Percentiles rank a stretch among this genome's conserved stretches.
Conservation (phyloP, 2,329 filamentous ascomycete species). For the Stagonosporopsis tanaceti region DNA sequence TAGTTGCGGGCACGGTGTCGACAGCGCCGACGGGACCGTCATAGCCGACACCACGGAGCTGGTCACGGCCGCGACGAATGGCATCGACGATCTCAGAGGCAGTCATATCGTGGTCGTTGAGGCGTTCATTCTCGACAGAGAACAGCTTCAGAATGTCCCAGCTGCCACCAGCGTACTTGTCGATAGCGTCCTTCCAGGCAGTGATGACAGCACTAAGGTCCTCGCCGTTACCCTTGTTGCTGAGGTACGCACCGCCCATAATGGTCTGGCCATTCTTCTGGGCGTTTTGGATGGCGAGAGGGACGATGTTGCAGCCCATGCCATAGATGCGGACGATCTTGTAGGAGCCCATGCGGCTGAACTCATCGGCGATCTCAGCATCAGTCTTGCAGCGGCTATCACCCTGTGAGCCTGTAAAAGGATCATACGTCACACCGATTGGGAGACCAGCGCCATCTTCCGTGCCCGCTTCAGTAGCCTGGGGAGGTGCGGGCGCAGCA, state of each 20-base stretch:
- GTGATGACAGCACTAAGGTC: slow-evolving; percentile 61
- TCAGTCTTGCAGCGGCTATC: slow-evolving; percentile 68
- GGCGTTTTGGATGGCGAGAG: slow-evolving; percentile 68
- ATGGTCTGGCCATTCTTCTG: slow-evolving; percentile 72
- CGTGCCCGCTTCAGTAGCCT: slow-evolving; percentile 1
- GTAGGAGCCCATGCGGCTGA: slow-evolving; percentile 67
- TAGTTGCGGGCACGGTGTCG: slow-evolving; percentile 77
- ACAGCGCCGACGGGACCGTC: slow-evolving; percentile 78
- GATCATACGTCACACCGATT: slow-evolving; percentile 47
- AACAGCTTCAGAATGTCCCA: slow-evolving; percentile 77
- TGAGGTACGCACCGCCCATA: slow-evolving; percentile 77
- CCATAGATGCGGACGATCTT: slow-evolving; percentile 78
- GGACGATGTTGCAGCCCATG: slow-evolving; percentile 77
- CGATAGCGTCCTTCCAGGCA: slow-evolving; percentile 66
- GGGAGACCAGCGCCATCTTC: slow-evolving; percentile 24
- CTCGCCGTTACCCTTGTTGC: slow-evolving; percentile 56
- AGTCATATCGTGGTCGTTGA: slow-evolving; percentile 62
- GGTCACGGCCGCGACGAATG: slow-evolving; percentile 64
- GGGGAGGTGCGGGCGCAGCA: slow-evolving; percentile 5
- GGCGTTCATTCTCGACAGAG: slow-evolving; percentile 80
- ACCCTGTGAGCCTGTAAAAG: slow-evolving; percentile 31
- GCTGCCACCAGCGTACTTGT: slow-evolving; percentile 55
- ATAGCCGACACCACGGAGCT: slow-evolving; percentile 71
- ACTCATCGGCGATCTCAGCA: slow-evolving; percentile 69
- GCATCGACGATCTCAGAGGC: slow-evolving; percentile 65